Conservation (phyloP, 768 basidiomycete species). For the Lactarius evosmus region DNA sequence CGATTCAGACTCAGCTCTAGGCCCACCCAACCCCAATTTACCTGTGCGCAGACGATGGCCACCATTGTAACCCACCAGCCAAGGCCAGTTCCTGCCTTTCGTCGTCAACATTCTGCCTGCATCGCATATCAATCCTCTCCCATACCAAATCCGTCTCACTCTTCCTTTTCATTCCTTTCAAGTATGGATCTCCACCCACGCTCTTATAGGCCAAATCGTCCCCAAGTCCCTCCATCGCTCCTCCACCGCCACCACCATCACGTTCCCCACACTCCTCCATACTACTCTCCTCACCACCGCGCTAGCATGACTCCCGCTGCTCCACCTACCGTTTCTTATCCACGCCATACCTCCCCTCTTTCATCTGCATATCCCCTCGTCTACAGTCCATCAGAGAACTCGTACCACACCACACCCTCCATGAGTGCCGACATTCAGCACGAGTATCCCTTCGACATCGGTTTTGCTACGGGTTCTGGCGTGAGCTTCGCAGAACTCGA, state of each 20-base stretch:
- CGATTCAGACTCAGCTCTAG: constrained; percentile 24
- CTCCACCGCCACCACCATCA: constrained; percentile 4
- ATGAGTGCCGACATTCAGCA: constrained; percentile 14
- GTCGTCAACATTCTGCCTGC: constrained; percentile 22
- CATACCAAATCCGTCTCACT: constrained; percentile 19
- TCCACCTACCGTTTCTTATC: background rate
- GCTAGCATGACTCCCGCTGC: constrained; percentile 11
- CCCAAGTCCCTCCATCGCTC: constrained; percentile 12
- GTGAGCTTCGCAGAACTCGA: constrained; percentile 21
- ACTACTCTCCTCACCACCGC: constrained; percentile 5
- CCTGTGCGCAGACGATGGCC: constrained; percentile 20
- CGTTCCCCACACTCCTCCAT: constrained; percentile 16
- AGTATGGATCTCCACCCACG: constrained; percentile 22
- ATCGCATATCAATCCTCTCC: constrained; percentile 14
- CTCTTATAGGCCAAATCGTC: constrained; percentile 26
- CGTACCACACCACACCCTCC: constrained; percentile 14
- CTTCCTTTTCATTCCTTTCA: constrained; percentile 22
- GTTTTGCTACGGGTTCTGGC: constrained; percentile 4
- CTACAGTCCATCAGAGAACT: constrained; percentile 15
- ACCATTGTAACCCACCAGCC: constrained; percentile 22
- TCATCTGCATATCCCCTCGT: constrained; percentile 20
- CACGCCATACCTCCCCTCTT: constrained; percentile 10
- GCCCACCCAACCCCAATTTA: background rate
- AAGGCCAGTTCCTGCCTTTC: constrained; percentile 21
- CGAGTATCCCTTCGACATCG: constrained; percentile 24